Conservation (phyloP, 2,329 filamentous ascomycete species). For the Neofusicoccum sp. region DNA sequence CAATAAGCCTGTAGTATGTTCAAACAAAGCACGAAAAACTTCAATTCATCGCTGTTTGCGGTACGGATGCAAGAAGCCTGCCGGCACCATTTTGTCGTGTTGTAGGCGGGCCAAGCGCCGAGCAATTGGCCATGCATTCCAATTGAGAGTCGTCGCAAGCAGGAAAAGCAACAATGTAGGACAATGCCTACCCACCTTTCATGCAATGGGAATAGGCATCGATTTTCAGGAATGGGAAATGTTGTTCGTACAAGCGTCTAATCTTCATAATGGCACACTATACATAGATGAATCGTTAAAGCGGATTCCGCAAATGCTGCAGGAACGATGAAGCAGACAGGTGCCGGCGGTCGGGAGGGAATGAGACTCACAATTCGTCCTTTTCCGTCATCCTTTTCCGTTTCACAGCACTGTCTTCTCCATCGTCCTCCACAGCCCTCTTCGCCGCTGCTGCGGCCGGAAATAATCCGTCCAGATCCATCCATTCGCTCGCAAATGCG, state of each 20-base stretch:
- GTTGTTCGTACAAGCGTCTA: constrained; percentile 8
- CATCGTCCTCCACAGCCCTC: constrained; percentile 9
- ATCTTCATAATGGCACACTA: constrained; percentile 8
- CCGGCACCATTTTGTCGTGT: neutral
- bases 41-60: neutral
- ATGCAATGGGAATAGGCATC: neutral
- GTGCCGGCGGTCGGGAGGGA: neutral
- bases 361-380: constrained; percentile 29
- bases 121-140: neutral
- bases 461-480: constrained; percentile 70
- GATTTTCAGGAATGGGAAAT: neutral
- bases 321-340: neutral
- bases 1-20: neutral
- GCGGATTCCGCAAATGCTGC: neutral
- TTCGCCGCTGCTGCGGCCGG: constrained; percentile 20
- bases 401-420: neutral
- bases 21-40: neutral
- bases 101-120: neutral
- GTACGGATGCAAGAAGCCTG: neutral
- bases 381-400: constrained; percentile 21
- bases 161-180: neutral
- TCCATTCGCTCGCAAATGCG: constrained; percentile 86
- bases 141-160: neutral
- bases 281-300: neutral
- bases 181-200: neutral